Evolutionary conservation across 2,329 filamentous ascomycete genomes (phyloP).

Genomic region (Clonostachys rhizophaga): DNA sequence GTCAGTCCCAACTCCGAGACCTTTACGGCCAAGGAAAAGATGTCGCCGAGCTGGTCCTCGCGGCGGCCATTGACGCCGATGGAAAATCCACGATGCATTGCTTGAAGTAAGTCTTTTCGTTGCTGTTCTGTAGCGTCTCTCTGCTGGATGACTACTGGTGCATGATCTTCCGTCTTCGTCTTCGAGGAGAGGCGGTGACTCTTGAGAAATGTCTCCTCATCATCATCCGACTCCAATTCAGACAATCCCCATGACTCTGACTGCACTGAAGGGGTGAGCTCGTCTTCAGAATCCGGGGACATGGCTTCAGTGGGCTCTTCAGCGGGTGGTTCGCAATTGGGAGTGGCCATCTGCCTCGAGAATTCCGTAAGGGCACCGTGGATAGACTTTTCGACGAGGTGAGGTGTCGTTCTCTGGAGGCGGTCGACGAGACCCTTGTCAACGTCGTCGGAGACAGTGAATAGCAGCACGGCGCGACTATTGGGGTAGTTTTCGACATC

Average conservation of each 20-base stretch:
- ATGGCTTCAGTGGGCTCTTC: not conserved
- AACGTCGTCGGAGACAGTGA: not conserved
- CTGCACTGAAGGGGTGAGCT: too few relatives aligned
- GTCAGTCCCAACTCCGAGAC: conserved; percentile 66
- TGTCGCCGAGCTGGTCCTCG: conserved; percentile 11
- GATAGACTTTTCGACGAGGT: not conserved
- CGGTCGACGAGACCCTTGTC: not conserved
- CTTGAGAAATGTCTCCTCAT: too few relatives aligned
- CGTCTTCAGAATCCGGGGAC: too few relatives aligned
- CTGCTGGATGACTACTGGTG: too few relatives aligned
- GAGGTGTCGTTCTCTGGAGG: not conserved
- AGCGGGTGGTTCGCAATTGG: not conserved
- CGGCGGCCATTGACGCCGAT: not conserved
- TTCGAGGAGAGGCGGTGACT: too few relatives aligned
- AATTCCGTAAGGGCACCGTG: not conserved
- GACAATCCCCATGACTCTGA: too few relatives aligned
- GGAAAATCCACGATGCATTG: not conserved
- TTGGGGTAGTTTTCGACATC: not conserved
- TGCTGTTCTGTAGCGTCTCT: not conserved
- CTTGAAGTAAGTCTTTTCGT: not conserved
- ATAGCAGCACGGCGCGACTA: not conserved
- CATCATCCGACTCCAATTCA: not conserved
- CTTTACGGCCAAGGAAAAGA: conserved; percentile 61
- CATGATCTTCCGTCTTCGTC: too few relatives aligned
- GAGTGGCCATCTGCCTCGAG: not conserved